phyloP scores from a whole-genome alignment of 2,329 filamentous ascomycete genomes.

The Calonectria ilicicola region DNA sequence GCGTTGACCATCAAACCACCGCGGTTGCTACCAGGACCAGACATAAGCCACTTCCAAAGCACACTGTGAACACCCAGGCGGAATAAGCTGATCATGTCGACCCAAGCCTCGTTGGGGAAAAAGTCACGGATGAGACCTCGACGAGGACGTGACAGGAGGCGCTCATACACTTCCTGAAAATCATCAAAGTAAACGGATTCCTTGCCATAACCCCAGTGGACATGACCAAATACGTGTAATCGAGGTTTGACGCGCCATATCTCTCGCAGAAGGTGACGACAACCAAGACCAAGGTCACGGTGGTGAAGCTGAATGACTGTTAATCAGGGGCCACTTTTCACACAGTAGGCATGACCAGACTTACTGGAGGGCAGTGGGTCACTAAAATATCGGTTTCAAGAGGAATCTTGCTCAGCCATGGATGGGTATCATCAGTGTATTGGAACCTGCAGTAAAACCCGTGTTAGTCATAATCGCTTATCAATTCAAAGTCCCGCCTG shows the following conservation, averaged over 20 bases:
- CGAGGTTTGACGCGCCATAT: constrained; percentile 79
- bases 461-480: constrained; percentile 13
- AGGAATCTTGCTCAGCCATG: constrained; percentile 80
- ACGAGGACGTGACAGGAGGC: constrained; percentile 61
- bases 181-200: constrained; percentile 81
- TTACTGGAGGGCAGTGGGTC: constrained; percentile 82
- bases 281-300: constrained; percentile 77
- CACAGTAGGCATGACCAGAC: constrained; percentile 20
- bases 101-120: constrained; percentile 59
- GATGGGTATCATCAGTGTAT: constrained; percentile 73
- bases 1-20: constrained; percentile 69
- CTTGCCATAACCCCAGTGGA: constrained; percentile 80
- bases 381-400: constrained; percentile 80
- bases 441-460: constrained; percentile 69
- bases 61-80: constrained; percentile 60
- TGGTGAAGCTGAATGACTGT: constrained; percentile 68
- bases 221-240: constrained; percentile 87
- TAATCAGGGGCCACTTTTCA: not conserved
- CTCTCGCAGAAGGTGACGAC: constrained; percentile 77
- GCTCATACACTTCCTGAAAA: constrained; percentile 78
- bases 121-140: constrained; percentile 60
- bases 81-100: constrained; percentile 58
- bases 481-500: too few species aligned
- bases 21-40: constrained; percentile 61
- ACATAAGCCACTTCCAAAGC: constrained; percentile 69